These are phyloP conservation scores for Syncephalis fuscata DNA, from an alignment of 371 early-diverging fungal genomes.

Conservation along the genomic window DNA sequence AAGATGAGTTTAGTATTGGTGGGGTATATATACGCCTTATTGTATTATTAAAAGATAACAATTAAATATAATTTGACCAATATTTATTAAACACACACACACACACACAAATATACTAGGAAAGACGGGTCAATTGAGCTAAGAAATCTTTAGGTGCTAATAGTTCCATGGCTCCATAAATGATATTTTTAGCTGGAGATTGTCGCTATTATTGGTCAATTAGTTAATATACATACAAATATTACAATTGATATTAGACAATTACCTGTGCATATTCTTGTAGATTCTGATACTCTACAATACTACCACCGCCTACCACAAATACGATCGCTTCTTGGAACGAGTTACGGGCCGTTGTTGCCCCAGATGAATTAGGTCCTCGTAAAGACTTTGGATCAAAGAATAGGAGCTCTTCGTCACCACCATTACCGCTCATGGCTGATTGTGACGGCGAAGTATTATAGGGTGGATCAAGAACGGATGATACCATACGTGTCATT, in stretches of 20 bases:
- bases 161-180: slow-evolving; percentile 94
- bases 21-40: no score
- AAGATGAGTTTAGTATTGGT: no score
- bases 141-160: slow-evolving; percentile 74
- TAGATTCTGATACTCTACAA: slow-evolving; percentile 89
- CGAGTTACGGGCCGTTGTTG: slow-evolving; percentile 19
- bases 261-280: slow-evolving; percentile 63
- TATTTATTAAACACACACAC: neutral
- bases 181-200: slow-evolving; percentile 58
- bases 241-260: neutral
- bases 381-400: slow-evolving; percentile 73
- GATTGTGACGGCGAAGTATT: neutral
- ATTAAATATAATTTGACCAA: no score
- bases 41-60: no score
- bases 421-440: slow-evolving; percentile 19
- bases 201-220: slow-evolving; percentile 36
- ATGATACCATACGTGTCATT: slow-evolving; percentile 66
- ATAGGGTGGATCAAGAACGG: slow-evolving; percentile 54
- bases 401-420: slow-evolving; percentile 65
- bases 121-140: slow-evolving; percentile 34
- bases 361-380: slow-evolving; percentile 11
- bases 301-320: slow-evolving; percentile 93
- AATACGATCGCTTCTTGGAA: slow-evolving; percentile 90
- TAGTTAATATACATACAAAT: neutral
- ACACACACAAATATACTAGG: neutral